Evolutionary conservation across 805 yeast species (phyloP).

Genomic region (Cyberlindnera euphorbiae): DNA sequence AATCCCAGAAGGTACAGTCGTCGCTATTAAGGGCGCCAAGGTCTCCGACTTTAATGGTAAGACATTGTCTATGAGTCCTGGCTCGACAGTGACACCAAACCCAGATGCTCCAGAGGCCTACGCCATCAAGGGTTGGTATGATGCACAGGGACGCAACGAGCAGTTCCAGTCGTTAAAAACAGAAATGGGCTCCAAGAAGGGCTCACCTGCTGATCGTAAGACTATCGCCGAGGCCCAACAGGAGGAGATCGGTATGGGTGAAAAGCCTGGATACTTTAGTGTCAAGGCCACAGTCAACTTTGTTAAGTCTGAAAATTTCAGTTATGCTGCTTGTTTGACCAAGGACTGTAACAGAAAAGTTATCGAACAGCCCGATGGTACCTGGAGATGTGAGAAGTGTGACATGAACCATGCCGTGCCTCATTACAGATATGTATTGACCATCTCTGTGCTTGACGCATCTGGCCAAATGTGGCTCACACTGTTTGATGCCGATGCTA

Average conservation of each 20-base stretch:
- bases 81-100: slow-evolving; percentile 69
- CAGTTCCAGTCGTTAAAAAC: slow-evolving; percentile 57
- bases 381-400: slow-evolving; percentile 95
- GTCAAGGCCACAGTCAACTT: slow-evolving; percentile 71
- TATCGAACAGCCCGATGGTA: slow-evolving; percentile 61
- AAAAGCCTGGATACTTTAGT: slow-evolving; percentile 73
- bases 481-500: slow-evolving; percentile 81
- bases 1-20: slow-evolving; percentile 71
- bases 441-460: slow-evolving; percentile 70
- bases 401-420: slow-evolving; percentile 66
- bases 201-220: slow-evolving; percentile 52
- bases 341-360: slow-evolving; percentile 83
- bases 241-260: slow-evolving; percentile 67
- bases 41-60: slow-evolving; percentile 88
- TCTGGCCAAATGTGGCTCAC: slow-evolving; percentile 86
- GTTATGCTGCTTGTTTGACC: slow-evolving; percentile 84
- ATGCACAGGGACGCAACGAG: slow-evolving; percentile 63
- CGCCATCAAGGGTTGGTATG: slow-evolving; percentile 92
- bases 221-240: slow-evolving; percentile 61
- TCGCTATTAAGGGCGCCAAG: slow-evolving; percentile 88
- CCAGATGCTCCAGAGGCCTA: slow-evolving; percentile 91
- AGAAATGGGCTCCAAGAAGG: slow-evolving; percentile 40
- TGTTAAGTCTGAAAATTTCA: slow-evolving; percentile 68
- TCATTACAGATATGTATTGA: slow-evolving; percentile 71
- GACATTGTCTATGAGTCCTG: slow-evolving; percentile 71